Evolutionary conservation across 306 rosid species (phyloP).

Genomic region (Cicer judaicum): DNA sequence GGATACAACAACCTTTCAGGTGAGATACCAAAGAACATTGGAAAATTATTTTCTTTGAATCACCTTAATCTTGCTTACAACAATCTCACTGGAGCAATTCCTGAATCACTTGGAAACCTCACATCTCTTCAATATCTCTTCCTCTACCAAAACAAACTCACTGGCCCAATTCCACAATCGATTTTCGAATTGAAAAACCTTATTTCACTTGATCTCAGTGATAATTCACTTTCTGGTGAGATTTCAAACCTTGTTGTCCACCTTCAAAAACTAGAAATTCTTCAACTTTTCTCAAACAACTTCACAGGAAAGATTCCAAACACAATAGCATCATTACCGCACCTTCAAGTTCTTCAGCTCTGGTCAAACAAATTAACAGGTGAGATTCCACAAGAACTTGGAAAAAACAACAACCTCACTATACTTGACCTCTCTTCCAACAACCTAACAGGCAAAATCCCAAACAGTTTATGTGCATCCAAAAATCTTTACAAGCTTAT

Average conservation of each 20-base stretch:
- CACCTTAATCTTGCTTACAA: conserved; percentile 94
- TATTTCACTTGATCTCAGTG: conserved; percentile 83
- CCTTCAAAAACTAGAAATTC: conserved; percentile 69
- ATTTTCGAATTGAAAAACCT: conserved; percentile 63
- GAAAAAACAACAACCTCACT: conserved; percentile 71
- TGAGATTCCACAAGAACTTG: conserved; percentile 72
- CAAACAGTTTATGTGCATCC: conserved; percentile 61
- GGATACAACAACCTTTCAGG: conserved; percentile 93
- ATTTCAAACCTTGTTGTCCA: conserved; percentile 64
- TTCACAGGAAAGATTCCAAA: conserved; percentile 70
- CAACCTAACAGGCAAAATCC: conserved; percentile 70
- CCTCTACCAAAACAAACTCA: conserved; percentile 80
- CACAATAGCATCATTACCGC: conserved; percentile 61
- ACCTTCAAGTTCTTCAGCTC: conserved; percentile 85
- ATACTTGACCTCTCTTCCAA: conserved; percentile 87
- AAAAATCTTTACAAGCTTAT: conserved; percentile 82
- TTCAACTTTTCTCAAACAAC: conserved; percentile 85
- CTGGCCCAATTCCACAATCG: conserved; percentile 65
- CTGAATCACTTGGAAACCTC: conserved; percentile 72
- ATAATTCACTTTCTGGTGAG: conserved; percentile 75
- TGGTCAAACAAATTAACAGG: conserved; percentile 90
- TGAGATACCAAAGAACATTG: conserved; percentile 71
- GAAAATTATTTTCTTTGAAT: conserved; percentile 55
- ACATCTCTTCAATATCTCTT: conserved; percentile 67
- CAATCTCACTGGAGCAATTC: conserved; percentile 78